phyloP scores from a whole-genome alignment of 83 land plant species.

The Diphasiastrum complanatum region DNA sequence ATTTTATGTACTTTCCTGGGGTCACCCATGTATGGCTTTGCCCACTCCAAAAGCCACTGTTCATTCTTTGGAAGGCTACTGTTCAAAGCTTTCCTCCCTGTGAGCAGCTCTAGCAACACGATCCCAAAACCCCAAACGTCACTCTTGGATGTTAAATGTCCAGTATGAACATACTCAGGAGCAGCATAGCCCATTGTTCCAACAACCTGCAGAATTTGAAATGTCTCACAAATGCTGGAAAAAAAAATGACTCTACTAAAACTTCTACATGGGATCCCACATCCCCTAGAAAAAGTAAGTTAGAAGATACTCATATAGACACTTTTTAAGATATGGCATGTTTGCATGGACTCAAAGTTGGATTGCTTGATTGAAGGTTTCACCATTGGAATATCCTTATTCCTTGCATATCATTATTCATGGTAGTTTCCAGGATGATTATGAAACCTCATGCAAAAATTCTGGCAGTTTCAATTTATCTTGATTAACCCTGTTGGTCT shows the following conservation, averaged over 20 bases:
- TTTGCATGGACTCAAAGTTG: too few species aligned
- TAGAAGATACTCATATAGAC: too few species aligned
- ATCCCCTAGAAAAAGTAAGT: too few species aligned
- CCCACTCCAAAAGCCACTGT: constrained; percentile 58
- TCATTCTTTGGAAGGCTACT: constrained; percentile 44
- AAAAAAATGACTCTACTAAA: background rate
- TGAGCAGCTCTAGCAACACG: constrained; percentile 54
- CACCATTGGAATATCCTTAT: too few species aligned
- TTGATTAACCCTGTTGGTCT: too few species aligned
- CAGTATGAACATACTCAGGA: constrained; percentile 66
- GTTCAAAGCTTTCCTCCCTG: constrained; percentile 52
- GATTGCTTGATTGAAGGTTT: too few species aligned
- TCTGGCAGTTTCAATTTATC: too few species aligned
- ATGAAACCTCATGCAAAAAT: too few species aligned
- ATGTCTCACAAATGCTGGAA: background rate
- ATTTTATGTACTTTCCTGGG: constrained; percentile 35
- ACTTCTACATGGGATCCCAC: too few species aligned
- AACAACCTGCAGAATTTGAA: constrained; percentile 41
- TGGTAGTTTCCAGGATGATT: too few species aligned
- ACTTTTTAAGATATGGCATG: too few species aligned
- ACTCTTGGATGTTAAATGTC: constrained; percentile 62
- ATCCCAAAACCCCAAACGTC: constrained; percentile 74
- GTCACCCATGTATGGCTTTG: constrained; percentile 40
- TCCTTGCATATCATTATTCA: too few species aligned
- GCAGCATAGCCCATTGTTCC: constrained; percentile 74